Conservation (phyloP, 768 basidiomycete species). For the Baorangia bicolor region DNA sequence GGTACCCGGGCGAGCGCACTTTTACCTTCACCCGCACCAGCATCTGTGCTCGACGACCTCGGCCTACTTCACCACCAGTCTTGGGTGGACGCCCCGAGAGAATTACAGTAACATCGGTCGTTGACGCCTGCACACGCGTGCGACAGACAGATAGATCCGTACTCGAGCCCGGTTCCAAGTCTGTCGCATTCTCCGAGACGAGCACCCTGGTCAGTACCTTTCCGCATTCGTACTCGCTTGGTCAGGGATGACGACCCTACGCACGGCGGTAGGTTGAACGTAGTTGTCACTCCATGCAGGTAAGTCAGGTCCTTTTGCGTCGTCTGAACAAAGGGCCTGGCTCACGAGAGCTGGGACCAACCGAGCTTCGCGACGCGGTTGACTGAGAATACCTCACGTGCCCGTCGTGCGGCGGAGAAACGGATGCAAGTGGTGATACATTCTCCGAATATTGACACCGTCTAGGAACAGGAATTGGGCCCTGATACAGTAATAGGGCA, state of each 20-base stretch:
- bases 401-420: background rate
- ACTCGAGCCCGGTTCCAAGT: background rate
- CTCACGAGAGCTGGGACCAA: background rate
- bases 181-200: no score
- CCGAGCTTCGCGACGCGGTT: constrained; percentile 5
- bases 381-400: constrained; percentile 8
- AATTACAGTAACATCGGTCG: no score
- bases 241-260: background rate
- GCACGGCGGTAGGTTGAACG: no score
- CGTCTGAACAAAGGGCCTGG: no score
- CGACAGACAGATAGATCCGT: background rate
- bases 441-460: background rate
- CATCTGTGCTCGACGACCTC: no score
- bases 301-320: background rate
- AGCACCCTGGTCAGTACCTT: no score
- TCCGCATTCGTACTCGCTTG: background rate
- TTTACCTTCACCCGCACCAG: no score
- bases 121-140: no score
- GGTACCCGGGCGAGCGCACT: no score
- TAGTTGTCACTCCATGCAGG: no score
- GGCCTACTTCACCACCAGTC: background rate
- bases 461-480: constrained; percentile 31
- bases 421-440: background rate
- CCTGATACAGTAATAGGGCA: constrained; percentile 40
- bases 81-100: no score